A percentile compares a stretch with the other conserved stretches of the same genome.
These are phyloP conservation scores for Aaosphaeria arxii DNA, from an alignment of 2,329 filamentous ascomycete species.

Conservation along the genomic window DNA sequence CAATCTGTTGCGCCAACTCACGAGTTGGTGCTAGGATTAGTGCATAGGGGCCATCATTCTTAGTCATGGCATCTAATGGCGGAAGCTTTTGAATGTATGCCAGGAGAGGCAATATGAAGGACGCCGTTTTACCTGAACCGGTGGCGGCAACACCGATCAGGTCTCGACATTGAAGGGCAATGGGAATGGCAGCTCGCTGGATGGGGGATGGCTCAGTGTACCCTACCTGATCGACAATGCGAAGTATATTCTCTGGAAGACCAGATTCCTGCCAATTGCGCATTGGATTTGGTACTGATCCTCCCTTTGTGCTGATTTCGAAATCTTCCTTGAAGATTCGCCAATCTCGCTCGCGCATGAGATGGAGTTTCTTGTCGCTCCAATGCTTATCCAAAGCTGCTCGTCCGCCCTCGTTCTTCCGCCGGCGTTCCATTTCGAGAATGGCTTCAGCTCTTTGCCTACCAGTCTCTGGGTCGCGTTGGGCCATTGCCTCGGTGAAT, in stretches of 20 bases:
- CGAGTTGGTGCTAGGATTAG: constrained; percentile 94
- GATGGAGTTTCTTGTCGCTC: constrained; percentile 86
- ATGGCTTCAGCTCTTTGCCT: constrained; percentile 73
- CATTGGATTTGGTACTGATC: constrained; percentile 92
- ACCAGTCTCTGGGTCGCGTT: constrained; percentile 74
- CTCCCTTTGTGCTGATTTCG: constrained; percentile 92
- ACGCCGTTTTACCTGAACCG: constrained; percentile 96
- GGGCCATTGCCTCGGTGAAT: constrained; percentile 67
- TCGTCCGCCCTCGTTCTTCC: constrained; percentile 67
- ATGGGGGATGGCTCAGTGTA: constrained; percentile 91
- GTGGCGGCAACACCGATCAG: constrained; percentile 98
- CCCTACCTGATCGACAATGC: constrained; percentile 79
- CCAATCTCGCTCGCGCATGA: constrained; percentile 98
- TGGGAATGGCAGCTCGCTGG: constrained; percentile 91
- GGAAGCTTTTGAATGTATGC: constrained; percentile 93
- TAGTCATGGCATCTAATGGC: constrained; percentile 77
- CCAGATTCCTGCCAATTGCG: constrained; percentile 85
- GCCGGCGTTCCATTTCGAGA: constrained; percentile 78
- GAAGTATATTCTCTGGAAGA: constrained; percentile 72
- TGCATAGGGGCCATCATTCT: constrained; percentile 95
- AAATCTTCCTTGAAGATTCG: constrained; percentile 99
- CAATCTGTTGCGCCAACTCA: constrained; percentile 96
- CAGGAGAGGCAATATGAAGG: constrained; percentile 86
- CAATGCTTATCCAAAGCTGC: constrained; percentile 88
- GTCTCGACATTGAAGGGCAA: constrained; percentile 87